Evolutionary conservation across 257 asterid genomes (phyloP), one percentile per base, ranked within the genome.

Genomic region (Henckelia pumila): DNA sequence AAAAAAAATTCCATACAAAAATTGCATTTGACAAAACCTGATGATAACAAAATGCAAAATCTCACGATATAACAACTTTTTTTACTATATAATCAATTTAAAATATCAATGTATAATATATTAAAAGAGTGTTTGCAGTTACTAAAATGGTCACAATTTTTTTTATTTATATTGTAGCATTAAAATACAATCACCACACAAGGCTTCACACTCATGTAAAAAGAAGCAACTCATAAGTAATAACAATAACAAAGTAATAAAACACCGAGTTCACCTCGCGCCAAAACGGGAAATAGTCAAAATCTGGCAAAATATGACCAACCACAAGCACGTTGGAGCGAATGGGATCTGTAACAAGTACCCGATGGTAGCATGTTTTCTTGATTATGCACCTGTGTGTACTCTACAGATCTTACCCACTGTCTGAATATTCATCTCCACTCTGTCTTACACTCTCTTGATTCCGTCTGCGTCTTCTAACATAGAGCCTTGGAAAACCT

Each of bases 391-490:
- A 14, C n/a, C 19, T 44, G 2, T 14, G 52, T 13, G 52, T 7
- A 32, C 49, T 9, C n/a, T 44, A 44, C 52, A 23, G 16, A 72
- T 11, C 21, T 44, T 30, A 63, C 62, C 64, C 82, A 25, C 61
- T 20, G 13, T 66, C 75, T 1, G 74, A 13, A n/a, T 66, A 28
- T 16, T 49, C 80, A 14, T 56, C 57, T 1, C 69, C 73, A 17
- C 52, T 44, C 17, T 69, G 76, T 7, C 61, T 20, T 59, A 19
- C 21, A 11, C n/a, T 59, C 20, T 19, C 49, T 37, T 37, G 49
- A 37, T 37, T 37, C 10, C 3, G 44, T 26, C 10, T 7, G n/a
- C 14, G 64, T 37, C 64, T 60, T 33, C 64, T 60, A 26, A 28
- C 64, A 17, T 28, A 60, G 5, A 33, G 58, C 64, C 64, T 59